phyloP scores from a whole-genome alignment of 257 asterid species.

The Plantago major region DNA sequence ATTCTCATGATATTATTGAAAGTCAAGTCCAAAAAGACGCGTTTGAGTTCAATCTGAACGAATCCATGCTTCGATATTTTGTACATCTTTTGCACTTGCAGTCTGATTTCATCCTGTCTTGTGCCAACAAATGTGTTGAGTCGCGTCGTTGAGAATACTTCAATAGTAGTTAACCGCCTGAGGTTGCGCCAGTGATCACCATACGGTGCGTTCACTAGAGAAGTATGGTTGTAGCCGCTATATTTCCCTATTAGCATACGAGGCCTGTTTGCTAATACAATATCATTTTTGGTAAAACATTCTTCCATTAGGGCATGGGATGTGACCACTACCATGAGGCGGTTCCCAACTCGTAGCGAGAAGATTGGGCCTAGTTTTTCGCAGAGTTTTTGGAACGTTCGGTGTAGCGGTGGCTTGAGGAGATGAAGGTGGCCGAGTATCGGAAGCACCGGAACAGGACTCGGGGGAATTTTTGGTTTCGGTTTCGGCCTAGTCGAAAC shows the following conservation, averaged over 20 bases:
- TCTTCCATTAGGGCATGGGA: constrained; percentile 29
- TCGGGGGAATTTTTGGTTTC: constrained; percentile 26
- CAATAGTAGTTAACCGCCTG: constrained; percentile 20
- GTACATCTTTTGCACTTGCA: constrained; percentile 6
- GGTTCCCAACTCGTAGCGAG: constrained; percentile 35
- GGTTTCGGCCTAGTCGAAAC: no score
- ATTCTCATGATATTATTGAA: constrained; percentile 30
- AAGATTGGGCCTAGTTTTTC: constrained; percentile 34
- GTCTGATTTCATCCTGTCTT: constrained; percentile 23
- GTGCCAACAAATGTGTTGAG: constrained; percentile 22
- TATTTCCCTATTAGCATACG: constrained; percentile 20
- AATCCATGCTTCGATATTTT: neutral
- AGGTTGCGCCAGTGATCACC: constrained; percentile 38
- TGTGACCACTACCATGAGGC: constrained; percentile 40
- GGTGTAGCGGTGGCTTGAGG: constrained; percentile 34
- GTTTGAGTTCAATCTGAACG: constrained; percentile 23
- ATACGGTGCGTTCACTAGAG: constrained; percentile 19
- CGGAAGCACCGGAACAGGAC: neutral
- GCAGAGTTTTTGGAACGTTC: constrained; percentile 32
- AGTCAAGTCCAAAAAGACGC: constrained; percentile 18
- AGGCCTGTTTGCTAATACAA: constrained; percentile 27
- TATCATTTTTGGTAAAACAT: constrained; percentile 36
- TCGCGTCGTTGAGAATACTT: constrained; percentile 25
- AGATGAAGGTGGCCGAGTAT: constrained; percentile 1
- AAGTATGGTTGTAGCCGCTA: constrained; percentile 24